Evolutionary conservation across 352 stramenopile species (phyloP).

Genomic region (Phytopythium cucurbitacearum): DNA sequence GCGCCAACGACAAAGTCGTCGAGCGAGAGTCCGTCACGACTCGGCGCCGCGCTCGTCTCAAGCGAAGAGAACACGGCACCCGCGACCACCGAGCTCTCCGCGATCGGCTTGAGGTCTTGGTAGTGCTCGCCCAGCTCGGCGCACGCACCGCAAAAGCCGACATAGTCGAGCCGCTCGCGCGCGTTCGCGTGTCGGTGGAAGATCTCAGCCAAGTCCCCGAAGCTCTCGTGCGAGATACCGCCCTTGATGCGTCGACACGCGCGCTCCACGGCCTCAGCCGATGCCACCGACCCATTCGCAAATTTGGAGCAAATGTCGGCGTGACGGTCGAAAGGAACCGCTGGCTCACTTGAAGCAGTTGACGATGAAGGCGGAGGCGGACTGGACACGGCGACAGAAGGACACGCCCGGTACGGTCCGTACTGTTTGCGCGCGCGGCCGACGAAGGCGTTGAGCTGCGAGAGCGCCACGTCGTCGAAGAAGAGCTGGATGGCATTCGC

Average conservation of each 20-base stretch:
- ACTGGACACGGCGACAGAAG: neutral
- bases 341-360: neutral
- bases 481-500: constrained; percentile 80
- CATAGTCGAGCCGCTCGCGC: constrained; percentile 52
- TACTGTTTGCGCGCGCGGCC: constrained; percentile 55
- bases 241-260: constrained; percentile 31
- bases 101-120: constrained; percentile 56
- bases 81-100: constrained; percentile 53
- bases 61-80: constrained; percentile 77
- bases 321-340: too few relatives aligned
- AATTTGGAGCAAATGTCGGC: too few relatives aligned
- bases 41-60: constrained; percentile 36
- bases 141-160: constrained; percentile 59
- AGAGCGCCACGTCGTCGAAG: constrained; percentile 80
- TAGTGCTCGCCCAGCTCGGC: constrained; percentile 52
- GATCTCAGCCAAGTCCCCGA: constrained; percentile 39
- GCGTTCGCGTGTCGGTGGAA: constrained; percentile 52
- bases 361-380: constrained; percentile 1
- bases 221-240: constrained; percentile 49
- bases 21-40: constrained; percentile 63
- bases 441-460: constrained; percentile 82
- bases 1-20: constrained; percentile 81
- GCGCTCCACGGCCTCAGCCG: constrained; percentile 1
- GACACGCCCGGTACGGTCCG: constrained; percentile 4
- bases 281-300: neutral